Base-by-base conservation (phyloP, 1,284 basidiomycete species). In the Afroboletus lepidellus region DNA sequence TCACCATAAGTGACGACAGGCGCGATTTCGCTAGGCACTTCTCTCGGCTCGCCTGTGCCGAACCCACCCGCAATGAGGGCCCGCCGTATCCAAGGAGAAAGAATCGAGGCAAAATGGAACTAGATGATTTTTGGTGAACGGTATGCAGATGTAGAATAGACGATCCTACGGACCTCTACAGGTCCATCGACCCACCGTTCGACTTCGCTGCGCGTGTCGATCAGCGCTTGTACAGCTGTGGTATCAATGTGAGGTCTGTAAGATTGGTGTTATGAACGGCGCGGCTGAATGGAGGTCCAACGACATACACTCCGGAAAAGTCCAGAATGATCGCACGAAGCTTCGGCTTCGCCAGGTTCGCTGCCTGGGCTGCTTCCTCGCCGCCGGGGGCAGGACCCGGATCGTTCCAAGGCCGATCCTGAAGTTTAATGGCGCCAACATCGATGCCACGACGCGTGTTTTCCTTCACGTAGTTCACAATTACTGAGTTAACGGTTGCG, bases 391-490 rank as follows among this genome's bases (percentile, higher is more conserved):
- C 70, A 34, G 89, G 90, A 41, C 91, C 91, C 13, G 92, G 88
- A 65, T 97, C 94, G 69, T 99, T 99, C 96, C 96, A 99, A 3
- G 93, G 84, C 42, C 96, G 83, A 66, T 98, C 94, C 59, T 80
- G 77, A 42, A 82, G 70, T 49, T 69, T 77, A 59, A 90, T 75
- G 23, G 73, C 66, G 51, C 78, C 78, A 72, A 90, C 78, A 67
- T 93, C 90, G 60, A 78, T 79, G 20, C 92, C 92, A 33, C 94
- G 82, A 18, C 85, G 80, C 58, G 88, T 93, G 60, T 85, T 75
- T 56, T 72, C 72, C 72, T 90, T 95, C 61, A 93, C 92, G 60
- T 92, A 78, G 58, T 90, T 88, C 38, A 94, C 88, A 33, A 98
- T 75, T 1, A 79, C 76, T 46, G 84, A 81, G 69, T 94, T 94